Base-by-base conservation (phyloP, 495 filamentous ascomycete genomes). In the Usnea hakonensis region DNA sequence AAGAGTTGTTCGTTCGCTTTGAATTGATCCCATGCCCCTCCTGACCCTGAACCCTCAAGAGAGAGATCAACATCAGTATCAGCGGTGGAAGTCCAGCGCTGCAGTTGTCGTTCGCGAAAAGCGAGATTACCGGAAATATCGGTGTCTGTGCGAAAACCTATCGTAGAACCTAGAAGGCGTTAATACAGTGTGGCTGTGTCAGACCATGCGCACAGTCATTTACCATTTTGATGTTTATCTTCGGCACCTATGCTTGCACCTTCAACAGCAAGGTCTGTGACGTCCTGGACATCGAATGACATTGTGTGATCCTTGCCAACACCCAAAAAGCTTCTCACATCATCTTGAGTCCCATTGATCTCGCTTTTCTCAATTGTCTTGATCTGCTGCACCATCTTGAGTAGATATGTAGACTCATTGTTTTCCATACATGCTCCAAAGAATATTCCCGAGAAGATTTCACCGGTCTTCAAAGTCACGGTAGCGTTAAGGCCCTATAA, bases 21-120 rank as follows among this genome's bases (percentile, higher is more conserved):
- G 68, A 99, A 99, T 71, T 99, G 94, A 71, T 99, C 91, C 94
- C 94, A 99, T 23, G 68, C 58, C 57, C 79, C 83, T 7, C 73
- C 71, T 23, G 71, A 67, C 36, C 72, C 72, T 38, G 78, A 67
- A 36, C 76, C 81, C 65, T 95, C 91, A 36, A 95, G 76, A 46
- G 87, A 87, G 65, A 88, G 72, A 66, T 91, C 85, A 36, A 83
- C 69, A 38, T 79, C 80, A 13, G 77, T 74, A 57, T 83, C 84
- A n/a, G 80, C 73, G 54, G 79, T 81, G n/a, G 90, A 84, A 56
- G 90, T 85, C 94, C 94, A 98, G 56, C 82, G 86, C 70, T 97
- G 85, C 61, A 98, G 77, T 60, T 83, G 78, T 40, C 93, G 84
- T 72, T 96, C 90, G 30, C 83, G 84, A 60, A 83, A 76, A 17